Base-by-base conservation (phyloP, 441 rosid genomes). In the Arabidopsis lyrata region DNA sequence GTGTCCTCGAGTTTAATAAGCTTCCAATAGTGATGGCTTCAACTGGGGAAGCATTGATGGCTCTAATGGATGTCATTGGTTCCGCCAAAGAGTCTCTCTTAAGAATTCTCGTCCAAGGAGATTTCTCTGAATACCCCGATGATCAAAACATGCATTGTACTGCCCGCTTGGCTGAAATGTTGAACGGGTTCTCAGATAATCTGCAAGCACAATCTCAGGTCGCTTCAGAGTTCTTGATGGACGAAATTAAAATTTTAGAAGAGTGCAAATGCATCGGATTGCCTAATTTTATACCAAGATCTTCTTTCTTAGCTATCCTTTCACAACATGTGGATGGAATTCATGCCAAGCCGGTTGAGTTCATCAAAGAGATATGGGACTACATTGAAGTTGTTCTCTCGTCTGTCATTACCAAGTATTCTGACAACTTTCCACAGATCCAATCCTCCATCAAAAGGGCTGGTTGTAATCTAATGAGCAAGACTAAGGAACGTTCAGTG, bases 1-100 rank as follows among this genome's bases (percentile, higher is more conserved):
- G 32, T 27, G 32, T 53, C 1, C 24, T 60, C 0, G 66, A 79
- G 12, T 72, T 85, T 29, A 77, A 53, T 1, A 72, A 27, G 39
- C 56, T 82, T n/a, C 88, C 86, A 56, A 66, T 34, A 15, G 41
- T 6, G 0, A 14, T 74, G 52, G 5, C 66, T 0, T 62, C 83
- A 4, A 0, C 38, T 8, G 24, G 70, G 0, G 86, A 81, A 32
- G 84, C 80, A 2, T 22, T 81, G 68, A 34, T 74, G 48, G n/a
- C 81, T 2, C 63, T 85, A 2, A 68, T 74, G 70, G 27, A 67
- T 15, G 54, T 83, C 16, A 53, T 78, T 11, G 58, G 62, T 1
- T 69, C 79, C 0, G 59, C 65, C 0, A 76, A 76, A 1, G 75
- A 62, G 47, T 61, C 58, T 32, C 70, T 63, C 10, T 0, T 24